Evolutionary conservation across 345 rosid species (phyloP), one percentile per base, ranked within the genome.

Genomic region (Mercurialis annua): DNA sequence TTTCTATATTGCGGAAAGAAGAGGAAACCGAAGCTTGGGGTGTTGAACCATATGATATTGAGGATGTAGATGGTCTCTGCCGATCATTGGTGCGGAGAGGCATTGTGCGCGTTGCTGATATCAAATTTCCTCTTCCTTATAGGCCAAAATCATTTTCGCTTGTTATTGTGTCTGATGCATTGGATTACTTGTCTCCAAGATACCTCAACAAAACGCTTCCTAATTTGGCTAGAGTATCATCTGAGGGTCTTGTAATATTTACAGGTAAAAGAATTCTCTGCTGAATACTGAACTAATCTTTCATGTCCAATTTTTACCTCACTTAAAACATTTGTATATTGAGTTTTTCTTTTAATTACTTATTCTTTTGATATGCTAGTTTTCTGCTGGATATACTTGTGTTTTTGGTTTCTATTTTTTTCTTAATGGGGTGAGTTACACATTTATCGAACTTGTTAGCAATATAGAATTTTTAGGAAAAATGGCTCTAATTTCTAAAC

Each of bases 21-120:
- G 87, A 86, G 65, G 97, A 91, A 77, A 84, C 90, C 34, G 97
- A 91, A 77, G 93, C 92, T 9, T 91, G 97, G 99, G 97, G 99
- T 42, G 81, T 91, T 23, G 96, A 94, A 70, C 99, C 99, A 16
- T 94, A 94, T 76, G 99, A 91, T 75, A 82, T 87, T 29, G 99
- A 91, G 76, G 99, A 91, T 73, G 95, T 88, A 6, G 96, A 86
- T 70, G 66, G 81, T 42, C 85, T 74, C 73, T 94, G 99, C 92
- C 82, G 77, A 66, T 61, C 69, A 15, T 85, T 89, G 56, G 96
- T 94, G 30, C 80, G 81, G 65, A 91, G 79, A 77, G 97, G 97
- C 52, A 58, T 85, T 74, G 95, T 86, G 27, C 95, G 96, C 20
- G 95, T 94, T 50, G 89, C 97, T 64, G 99, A 89, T 68, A 84